These are phyloP conservation scores for Podospora appendiculata DNA, from an alignment of 495 filamentous ascomycete genomes.

Conservation along the genomic window DNA sequence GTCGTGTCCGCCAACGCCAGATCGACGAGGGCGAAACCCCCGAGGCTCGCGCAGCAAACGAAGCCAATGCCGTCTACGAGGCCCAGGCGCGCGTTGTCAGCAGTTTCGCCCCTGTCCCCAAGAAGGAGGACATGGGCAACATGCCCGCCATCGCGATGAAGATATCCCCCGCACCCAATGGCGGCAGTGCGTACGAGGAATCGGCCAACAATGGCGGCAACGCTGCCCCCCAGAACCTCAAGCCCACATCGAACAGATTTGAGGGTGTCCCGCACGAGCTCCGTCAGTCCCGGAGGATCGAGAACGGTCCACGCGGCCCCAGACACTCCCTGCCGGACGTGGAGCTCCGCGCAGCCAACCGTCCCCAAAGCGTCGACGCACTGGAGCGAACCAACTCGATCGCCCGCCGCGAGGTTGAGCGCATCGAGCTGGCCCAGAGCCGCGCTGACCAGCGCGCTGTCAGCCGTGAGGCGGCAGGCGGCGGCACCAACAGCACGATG, in stretches of 20 bases:
- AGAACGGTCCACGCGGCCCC: conserved; percentile 6
- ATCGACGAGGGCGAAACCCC: conserved; percentile 36
- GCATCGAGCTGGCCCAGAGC: conserved; percentile 31
- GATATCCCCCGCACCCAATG: conserved; percentile 5
- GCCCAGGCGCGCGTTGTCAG: conserved; percentile 33
- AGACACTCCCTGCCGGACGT: conserved; percentile 22
- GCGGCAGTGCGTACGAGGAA: conserved; percentile 7
- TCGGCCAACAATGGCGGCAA: conserved; percentile 3
- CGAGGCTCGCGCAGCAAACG: conserved; percentile 37
- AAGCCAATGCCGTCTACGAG: conserved; percentile 37
- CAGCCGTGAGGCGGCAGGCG: conserved; percentile 16
- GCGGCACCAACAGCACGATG: not conserved
- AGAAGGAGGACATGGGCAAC: conserved; percentile 1
- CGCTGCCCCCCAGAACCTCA: conserved; percentile 1
- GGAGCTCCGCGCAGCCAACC: conserved; percentile 24
- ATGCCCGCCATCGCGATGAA: conserved; percentile 14
- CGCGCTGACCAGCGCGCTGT: conserved; percentile 30
- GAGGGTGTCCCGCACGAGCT: conserved; percentile 10
- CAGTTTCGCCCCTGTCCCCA: conserved; percentile 11
- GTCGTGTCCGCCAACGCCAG: conserved; percentile 41
- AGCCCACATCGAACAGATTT: not conserved
- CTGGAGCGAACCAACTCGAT: conserved; percentile 32
- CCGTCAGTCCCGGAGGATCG: conserved; percentile 21
- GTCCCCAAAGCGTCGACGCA: conserved; percentile 10
- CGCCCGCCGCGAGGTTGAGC: conserved; percentile 35